Evolutionary conservation across 495 filamentous ascomycete genomes (phyloP), one percentile per base, ranked within the genome.

Genomic region (Hypoxylon subgilvum): DNA sequence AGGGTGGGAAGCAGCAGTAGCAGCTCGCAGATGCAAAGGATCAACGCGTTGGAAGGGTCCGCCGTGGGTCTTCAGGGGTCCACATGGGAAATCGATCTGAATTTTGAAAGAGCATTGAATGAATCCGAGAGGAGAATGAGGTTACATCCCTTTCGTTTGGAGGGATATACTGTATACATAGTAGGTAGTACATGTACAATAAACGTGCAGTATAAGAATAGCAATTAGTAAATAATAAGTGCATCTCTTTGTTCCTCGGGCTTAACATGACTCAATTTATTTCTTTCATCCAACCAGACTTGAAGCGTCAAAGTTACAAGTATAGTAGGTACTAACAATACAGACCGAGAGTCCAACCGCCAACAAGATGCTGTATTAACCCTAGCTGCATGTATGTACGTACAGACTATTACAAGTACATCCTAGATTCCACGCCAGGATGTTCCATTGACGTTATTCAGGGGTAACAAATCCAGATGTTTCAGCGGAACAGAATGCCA

Each of bases 41-140:
- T 56, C 44, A 42, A 57, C 52, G 47, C 52, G 48, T 53, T 57
- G 53, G 60, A 63, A 63, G 36, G n/a, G 48, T 34, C 48, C 60
- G 36, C 52, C 52, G 40, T 41, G 40, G 4, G 18, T 17, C 40
- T 44, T 42, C 4, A 21, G 46, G 52, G 58, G 9, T 62, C 58
- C 58, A 62, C 58, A 56, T 36, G 39, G n/a, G 30, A 41, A 56
- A 62, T 62, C 58, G 58, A 62, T 62, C 58, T 56, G 56, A 61
- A 60, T n/a, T n/a, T n/a, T n/a, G n/a, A n/a, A n/a, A n/a, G n/a
- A n/a, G n/a, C n/a, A n/a, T n/a, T 25, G 35, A 47, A 46, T 41
- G 27, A 47, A 30, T 30, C 27, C 27, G 27, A 30, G 27, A 5
- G 10, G 27, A 10, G 5, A 5, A 5, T 7, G 31, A 12, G 13